phyloP scores from a whole-genome alignment of 106 monocot species.

The Alisma plantagoaquatica region DNA sequence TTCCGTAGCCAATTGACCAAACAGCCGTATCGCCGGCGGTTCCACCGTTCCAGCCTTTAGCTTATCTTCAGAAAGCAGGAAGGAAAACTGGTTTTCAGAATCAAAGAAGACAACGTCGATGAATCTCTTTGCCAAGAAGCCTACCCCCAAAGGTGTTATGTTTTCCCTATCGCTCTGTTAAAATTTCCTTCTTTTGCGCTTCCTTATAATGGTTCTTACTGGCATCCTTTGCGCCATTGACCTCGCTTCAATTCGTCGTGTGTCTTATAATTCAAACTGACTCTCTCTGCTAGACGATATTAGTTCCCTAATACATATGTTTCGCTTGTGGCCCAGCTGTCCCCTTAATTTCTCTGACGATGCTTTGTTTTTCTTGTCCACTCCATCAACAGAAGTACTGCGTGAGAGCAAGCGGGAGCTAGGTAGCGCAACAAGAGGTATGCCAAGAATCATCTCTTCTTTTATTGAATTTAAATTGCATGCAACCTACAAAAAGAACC shows the following conservation, averaged over 20 bases:
- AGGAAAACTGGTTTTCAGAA: too few species aligned
- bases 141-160: conserved; percentile 22
- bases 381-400: conserved; percentile 29
- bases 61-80: too few species aligned
- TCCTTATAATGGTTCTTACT: not conserved
- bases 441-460: not conserved
- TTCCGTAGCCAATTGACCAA: too few species aligned
- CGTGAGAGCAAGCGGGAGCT: conserved; percentile 49
- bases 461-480: not conserved
- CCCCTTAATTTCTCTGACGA: not conserved
- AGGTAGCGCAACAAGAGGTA: conserved; percentile 48
- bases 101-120: too few species aligned
- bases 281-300: too few species aligned
- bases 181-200: not conserved
- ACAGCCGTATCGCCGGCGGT: too few species aligned
- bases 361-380: not conserved
- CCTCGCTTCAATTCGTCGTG: too few species aligned
- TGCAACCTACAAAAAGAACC: not conserved
- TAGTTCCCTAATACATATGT: not conserved
- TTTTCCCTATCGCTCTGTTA: not conserved
- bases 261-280: too few species aligned
- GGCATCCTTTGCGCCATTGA: too few species aligned
- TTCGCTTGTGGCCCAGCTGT: not conserved
- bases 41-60: too few species aligned
- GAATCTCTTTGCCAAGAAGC: conserved; percentile 35